These are phyloP conservation scores for Pisolithus sp. DNA, from an alignment of 768 basidiomycete genomes.

Conservation along the genomic window DNA sequence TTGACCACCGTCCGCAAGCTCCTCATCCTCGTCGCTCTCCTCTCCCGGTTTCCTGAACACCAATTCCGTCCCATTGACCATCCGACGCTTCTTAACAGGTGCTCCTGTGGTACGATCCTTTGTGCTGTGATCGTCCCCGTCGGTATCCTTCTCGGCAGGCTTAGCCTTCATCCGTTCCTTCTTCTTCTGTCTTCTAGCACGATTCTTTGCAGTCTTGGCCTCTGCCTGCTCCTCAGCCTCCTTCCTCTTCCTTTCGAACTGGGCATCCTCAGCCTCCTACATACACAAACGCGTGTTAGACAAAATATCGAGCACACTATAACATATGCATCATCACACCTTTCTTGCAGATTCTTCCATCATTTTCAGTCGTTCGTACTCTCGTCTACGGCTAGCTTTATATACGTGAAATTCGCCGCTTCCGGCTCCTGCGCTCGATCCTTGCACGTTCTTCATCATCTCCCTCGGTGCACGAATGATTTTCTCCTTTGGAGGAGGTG, in stretches of 20 bases:
- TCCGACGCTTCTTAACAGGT: conserved; percentile 71
- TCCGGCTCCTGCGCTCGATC: conserved; percentile 94
- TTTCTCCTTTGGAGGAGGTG: conserved; percentile 78
- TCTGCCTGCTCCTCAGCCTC: conserved; percentile 69
- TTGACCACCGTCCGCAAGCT: conserved; percentile 5
- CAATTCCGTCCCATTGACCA: conserved; percentile 74
- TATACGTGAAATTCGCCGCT: conserved; percentile 99
- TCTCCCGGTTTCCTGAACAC: conserved; percentile 50
- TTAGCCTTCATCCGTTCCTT: conserved; percentile 63
- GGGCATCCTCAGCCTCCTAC: conserved; percentile 65
- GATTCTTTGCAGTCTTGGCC: conserved; percentile 91
- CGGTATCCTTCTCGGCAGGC: conserved; percentile 18
- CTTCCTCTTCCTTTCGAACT: conserved; percentile 69
- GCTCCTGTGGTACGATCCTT: conserved; percentile 25
- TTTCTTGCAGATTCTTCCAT: conserved; percentile 79
- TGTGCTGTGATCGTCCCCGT: conserved; percentile 21
- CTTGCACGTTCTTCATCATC: conserved; percentile 99
- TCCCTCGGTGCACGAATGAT: conserved; percentile 75
- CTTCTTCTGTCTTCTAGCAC: conserved; percentile 90
- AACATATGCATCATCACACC: conserved; percentile 36
- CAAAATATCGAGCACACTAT: background rate
- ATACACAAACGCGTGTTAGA: conserved; percentile 1
- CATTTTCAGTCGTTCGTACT: conserved; percentile 90
- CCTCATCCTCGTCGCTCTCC: conserved; percentile 37
- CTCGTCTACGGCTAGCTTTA: conserved; percentile 87